Evolutionary conservation across 192 early-diverging fungal species (phyloP), one percentile per base, ranked within the genome.

Genomic region (Linnemannia elongata): DNA sequence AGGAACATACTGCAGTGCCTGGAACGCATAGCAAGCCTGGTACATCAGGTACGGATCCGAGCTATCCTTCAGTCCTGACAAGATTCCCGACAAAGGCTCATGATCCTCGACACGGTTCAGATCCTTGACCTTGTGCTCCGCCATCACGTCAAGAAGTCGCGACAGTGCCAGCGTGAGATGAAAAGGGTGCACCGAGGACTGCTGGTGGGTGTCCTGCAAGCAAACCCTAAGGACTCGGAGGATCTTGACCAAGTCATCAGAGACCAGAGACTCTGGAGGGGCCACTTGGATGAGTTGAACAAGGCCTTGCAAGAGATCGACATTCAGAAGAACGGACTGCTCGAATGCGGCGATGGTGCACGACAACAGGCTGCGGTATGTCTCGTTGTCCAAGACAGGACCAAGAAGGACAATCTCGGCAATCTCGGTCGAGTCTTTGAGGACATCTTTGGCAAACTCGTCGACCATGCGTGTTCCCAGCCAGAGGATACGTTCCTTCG

Each of bases 1-100:
- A 27, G 45, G 45, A 0, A 74, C 72, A 47, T 47, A 74, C 45
- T 74, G 24, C 42, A 74, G 39, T 7, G 72, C 72, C n/a, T 74
- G 72, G 39, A 30, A 74, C 0, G 72, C 44, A 27, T 74, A 74
- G 27, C 41, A 39, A 1, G 45, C 72, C 8, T 47, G 72, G 72
- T 47, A 74, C 72, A 74, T 44, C 42, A 74, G 22, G 24, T 74
- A 47, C 4, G 72, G 44, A 20, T 74, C 72, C 3, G 42, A 30
- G 44, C 30, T 47, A 20, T 27, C 69, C 36, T 42, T 38, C 18
- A 70, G 36, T 7, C 30, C 30, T 4, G 47, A 49, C 47, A 49
- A 18, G 12, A 49, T 3, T 18, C 17, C 47, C 13, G 47, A 15
- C 15, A 49, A 49, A 1, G 17, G 47, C 47, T 49, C 17, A 49